These are phyloP conservation scores for Ocimum tenuiflorum DNA, from an alignment of 257 asterid species.

Conservation along the genomic window DNA sequence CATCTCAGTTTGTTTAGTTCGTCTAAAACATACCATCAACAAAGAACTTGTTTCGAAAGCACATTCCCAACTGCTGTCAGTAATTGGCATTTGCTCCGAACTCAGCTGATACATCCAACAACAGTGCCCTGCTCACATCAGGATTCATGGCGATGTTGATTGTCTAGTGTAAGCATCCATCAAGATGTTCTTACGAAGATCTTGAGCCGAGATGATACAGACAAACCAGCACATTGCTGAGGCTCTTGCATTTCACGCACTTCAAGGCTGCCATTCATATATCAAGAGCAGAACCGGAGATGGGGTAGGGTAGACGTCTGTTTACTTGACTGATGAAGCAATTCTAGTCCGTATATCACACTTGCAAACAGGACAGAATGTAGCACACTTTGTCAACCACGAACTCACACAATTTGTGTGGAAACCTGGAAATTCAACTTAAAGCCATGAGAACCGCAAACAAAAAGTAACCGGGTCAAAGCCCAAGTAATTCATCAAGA, in stretches of 20 bases:
- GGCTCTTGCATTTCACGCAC: no score
- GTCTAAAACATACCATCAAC: background rate
- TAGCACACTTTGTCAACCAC: constrained; percentile 29
- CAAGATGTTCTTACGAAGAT: background rate
- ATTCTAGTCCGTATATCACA: constrained; percentile 14
- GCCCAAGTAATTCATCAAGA: background rate
- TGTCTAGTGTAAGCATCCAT: background rate
- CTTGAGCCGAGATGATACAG: background rate
- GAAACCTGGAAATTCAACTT: constrained; percentile 11
- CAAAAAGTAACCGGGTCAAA: background rate
- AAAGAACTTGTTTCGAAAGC: background rate
- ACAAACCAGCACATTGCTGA: background rate
- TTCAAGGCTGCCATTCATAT: background rate
- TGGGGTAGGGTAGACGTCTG: background rate
- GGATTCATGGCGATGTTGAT: background rate
- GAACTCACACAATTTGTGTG: constrained; percentile 26
- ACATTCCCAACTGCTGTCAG: background rate
- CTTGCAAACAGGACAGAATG: constrained; percentile 31
- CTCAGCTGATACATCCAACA: background rate
- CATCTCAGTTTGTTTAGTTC: background rate
- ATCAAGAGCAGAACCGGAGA: background rate
- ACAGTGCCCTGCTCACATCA: background rate
- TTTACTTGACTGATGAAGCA: constrained; percentile 9
- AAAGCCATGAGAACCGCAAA: constrained; percentile 7
- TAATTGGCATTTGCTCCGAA: background rate